Conservation (phyloP, 331 rosid species). For the Telfairia occidentalis region DNA sequence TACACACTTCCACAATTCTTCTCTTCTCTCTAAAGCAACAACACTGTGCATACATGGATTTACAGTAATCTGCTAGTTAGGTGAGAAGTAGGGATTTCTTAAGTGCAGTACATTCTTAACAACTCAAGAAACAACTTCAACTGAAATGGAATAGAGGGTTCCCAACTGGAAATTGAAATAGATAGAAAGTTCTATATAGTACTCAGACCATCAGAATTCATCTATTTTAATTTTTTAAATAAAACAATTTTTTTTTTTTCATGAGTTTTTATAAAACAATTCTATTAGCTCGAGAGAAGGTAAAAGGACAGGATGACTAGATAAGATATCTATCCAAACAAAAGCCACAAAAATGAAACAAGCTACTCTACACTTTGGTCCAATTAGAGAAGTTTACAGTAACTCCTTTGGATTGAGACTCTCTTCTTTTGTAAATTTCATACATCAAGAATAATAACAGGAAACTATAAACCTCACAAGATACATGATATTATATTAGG, state of each 20-base stretch:
- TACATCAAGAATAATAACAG: too few relatives aligned
- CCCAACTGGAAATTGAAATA: not conserved
- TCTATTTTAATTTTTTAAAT: not conserved
- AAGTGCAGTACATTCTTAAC: not conserved
- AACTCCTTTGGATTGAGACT: too few relatives aligned
- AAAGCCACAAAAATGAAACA: too few relatives aligned
- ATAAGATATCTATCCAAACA: not conserved
- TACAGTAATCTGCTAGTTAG: not conserved
- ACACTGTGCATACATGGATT: not conserved
- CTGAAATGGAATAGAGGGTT: not conserved
- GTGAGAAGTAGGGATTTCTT: not conserved
- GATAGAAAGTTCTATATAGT: not conserved
- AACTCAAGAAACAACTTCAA: not conserved
- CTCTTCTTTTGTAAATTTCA: too few relatives aligned
- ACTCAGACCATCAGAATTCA: too few relatives aligned
- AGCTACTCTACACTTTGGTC: too few relatives aligned
- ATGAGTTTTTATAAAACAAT: not conserved
- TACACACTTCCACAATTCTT: too few relatives aligned
- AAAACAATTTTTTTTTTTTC: too few relatives aligned
- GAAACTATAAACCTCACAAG: not conserved
- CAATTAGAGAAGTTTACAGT: too few relatives aligned
- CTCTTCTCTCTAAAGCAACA: too few relatives aligned
- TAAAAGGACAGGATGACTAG: not conserved
- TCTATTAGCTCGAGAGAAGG: not conserved
- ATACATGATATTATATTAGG: not conserved